These are phyloP conservation scores for Phanerodontia chrysosporium DNA, from an alignment of 768 basidiomycete species.

Conservation along the genomic window DNA sequence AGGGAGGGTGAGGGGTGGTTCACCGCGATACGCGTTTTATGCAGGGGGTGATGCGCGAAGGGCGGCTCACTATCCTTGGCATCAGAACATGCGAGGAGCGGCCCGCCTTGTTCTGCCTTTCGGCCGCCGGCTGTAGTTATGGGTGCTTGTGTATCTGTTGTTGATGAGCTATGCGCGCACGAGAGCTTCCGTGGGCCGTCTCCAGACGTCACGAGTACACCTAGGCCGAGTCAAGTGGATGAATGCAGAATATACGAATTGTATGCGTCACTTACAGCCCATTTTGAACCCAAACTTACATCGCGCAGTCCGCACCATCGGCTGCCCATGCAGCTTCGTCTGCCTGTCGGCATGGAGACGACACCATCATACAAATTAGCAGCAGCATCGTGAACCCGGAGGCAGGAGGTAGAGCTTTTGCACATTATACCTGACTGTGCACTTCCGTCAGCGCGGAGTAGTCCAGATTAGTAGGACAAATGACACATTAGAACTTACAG, in stretches of 20 bases:
- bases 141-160: neutral
- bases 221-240: too few species aligned
- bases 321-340: neutral
- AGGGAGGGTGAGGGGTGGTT: neutral
- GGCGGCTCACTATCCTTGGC: neutral
- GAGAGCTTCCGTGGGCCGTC: neutral
- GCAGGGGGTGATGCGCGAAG: neutral
- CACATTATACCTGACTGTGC: too few species aligned
- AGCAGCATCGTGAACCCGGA: too few species aligned
- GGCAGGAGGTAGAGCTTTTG: too few species aligned
- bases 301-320: too few species aligned
- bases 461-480: too few species aligned
- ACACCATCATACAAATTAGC: too few species aligned
- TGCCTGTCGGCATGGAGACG: neutral
- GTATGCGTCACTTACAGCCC: too few species aligned
- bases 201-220: neutral
- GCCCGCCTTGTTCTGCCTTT: neutral
- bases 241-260: too few species aligned
- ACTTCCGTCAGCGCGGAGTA: too few species aligned
- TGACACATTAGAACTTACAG: too few species aligned
- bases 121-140: neutral
- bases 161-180: neutral
- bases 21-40: neutral
- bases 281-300: too few species aligned
- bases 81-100: neutral